Evolutionary conservation across 169 alveolate species (phyloP), one percentile per base, ranked within the genome.

Genomic region (Eimeria brunetti): DNA sequence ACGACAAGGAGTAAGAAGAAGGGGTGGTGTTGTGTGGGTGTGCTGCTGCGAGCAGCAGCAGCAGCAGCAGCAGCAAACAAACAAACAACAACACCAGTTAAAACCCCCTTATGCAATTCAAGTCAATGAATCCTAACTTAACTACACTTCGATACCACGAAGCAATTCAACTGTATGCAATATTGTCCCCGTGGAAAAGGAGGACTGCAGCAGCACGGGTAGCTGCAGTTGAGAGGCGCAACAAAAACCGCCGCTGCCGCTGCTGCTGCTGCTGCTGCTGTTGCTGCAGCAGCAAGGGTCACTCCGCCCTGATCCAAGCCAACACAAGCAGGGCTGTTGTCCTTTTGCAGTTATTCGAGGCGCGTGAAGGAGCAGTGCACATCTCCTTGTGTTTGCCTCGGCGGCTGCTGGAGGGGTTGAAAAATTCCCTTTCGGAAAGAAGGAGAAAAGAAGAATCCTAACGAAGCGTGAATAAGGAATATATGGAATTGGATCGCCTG

Each of bases 71-170:
- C 80, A 12, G 80, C 80, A 18, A 41, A 20, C 80, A 69, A 46
- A 69, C 80, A 33, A 46, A 22, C 75, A 51, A 12, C 58, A 6
- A 8, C 69, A 22, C 69, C 69, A 12, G n/a, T n/a, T n/a, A n/a
- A n/a, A n/a, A n/a, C n/a, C n/a, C n/a, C n/a, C n/a, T n/a, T n/a
- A n/a, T n/a, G n/a, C n/a, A n/a, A n/a, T n/a, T n/a, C n/a, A n/a
- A n/a, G n/a, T n/a, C 41, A 69, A 69, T 69, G 80, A 41, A 30
- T 46, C 80, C n/a, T n/a, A n/a, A n/a, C n/a, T n/a, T n/a, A 30
- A 69, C 80, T 69, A 69, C 80, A 69, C 80, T 69, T 69, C 46
- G 49, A n/a, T 36, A 20, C 80, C 80, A 69, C 80, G 80, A 69
- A 69, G 38, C 80, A 69, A 69, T 69, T 30, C 46, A 69, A 33